Evolutionary conservation across 305 asterid genomes (phyloP).

Genomic region (Solanum chacoense): DNA sequence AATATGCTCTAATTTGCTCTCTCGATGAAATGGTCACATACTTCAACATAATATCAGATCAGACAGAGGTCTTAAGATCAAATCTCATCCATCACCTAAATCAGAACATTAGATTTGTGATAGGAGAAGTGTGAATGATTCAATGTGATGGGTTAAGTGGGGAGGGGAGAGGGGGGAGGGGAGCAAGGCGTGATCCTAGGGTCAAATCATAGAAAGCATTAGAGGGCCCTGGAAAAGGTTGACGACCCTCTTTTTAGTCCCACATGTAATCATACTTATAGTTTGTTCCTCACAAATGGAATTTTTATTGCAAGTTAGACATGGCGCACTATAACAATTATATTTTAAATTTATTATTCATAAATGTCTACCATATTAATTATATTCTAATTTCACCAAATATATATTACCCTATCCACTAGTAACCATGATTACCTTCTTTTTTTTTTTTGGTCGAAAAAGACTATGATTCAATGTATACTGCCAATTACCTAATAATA

Average conservation of each 20-base stretch:
- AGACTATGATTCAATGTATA: not conserved
- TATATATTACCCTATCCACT: not conserved
- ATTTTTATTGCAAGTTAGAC: slow-evolving; percentile 24
- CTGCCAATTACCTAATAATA: not conserved
- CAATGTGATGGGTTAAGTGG: not conserved
- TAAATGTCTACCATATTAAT: not conserved
- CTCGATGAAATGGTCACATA: no score
- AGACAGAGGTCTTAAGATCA: accelerated
- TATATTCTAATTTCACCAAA: not conserved
- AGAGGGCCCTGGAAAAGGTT: not conserved
- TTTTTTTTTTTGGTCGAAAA: not conserved
- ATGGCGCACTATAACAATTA: slow-evolving; percentile 25
- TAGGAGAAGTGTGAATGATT: not conserved
- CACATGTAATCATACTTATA: slow-evolving; percentile 24
- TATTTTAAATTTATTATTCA: not conserved
- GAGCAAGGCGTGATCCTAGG: slow-evolving; percentile 53
- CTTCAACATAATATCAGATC: no score
- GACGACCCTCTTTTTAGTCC: slow-evolving; percentile 17
- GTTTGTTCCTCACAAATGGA: slow-evolving; percentile 6
- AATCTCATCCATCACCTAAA: no score
- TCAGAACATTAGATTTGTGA: not conserved
- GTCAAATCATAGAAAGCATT: slow-evolving; percentile 43
- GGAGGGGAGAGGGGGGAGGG: not conserved
- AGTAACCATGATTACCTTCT: not conserved
- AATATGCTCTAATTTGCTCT: no score